phyloP scores from a whole-genome alignment of 2,329 filamentous ascomycete genomes.

The Pestalotiopsis sp. region DNA sequence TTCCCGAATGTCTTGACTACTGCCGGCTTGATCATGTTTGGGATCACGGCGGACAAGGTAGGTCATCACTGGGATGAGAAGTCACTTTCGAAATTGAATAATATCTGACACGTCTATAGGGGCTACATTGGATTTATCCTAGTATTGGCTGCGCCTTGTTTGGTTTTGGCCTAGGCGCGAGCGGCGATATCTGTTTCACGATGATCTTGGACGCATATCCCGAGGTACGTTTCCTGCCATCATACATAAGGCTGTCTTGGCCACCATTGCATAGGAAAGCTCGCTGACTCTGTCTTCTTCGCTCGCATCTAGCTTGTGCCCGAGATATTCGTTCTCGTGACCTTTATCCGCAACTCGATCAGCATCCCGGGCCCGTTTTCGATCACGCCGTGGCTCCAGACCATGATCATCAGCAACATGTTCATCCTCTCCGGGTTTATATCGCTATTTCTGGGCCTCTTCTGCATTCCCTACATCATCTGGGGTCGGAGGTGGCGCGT shows the following conservation, averaged over 20 bases:
- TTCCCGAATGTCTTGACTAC: constrained; percentile 34
- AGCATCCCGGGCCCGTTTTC: constrained; percentile 33
- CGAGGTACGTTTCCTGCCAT: constrained; percentile 27
- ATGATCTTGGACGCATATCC: constrained; percentile 39
- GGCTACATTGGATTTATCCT: constrained; percentile 45
- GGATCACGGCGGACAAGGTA: constrained; percentile 36
- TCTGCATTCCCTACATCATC: neutral
- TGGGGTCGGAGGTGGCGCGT: neutral
- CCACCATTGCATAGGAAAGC: neutral
- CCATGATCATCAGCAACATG: constrained; percentile 16
- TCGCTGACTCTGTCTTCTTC: neutral
- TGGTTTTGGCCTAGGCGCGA: constrained; percentile 40
- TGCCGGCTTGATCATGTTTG: constrained; percentile 42
- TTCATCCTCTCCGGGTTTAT: neutral
- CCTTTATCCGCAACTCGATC: constrained; percentile 33
- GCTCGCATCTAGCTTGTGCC: constrained; percentile 17
- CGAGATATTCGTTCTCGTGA: constrained; percentile 30
- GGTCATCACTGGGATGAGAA: constrained; percentile 12
- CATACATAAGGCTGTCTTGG: neutral
- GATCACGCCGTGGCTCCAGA: constrained; percentile 30
- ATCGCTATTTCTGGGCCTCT: neutral
- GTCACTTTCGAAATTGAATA: neutral
- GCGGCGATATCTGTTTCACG: constrained; percentile 37
- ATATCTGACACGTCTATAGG: constrained; percentile 26
- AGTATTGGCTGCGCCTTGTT: constrained; percentile 39